A percentile compares a stretch with the other conserved stretches of the same genome.
These are phyloP conservation scores for Emergomyces pasteurianus DNA, from an alignment of 2,329 filamentous ascomycete species.

Conservation along the genomic window DNA sequence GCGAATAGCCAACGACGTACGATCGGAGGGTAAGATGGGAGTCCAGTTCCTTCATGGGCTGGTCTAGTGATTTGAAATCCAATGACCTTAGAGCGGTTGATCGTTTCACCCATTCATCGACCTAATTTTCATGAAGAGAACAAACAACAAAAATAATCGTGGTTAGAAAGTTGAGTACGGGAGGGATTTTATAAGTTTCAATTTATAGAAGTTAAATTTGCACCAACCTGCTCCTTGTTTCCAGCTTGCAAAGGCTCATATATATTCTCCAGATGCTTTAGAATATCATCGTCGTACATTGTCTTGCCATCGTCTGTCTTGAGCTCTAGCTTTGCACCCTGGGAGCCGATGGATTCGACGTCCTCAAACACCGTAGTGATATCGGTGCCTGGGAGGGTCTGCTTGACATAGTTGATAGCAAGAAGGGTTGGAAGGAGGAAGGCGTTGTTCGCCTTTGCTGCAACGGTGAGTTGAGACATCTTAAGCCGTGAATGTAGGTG, in stretches of 20 bases:
- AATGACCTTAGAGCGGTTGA: constrained; percentile 7
- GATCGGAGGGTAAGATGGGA: constrained; percentile 14
- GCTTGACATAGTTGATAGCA: constrained; percentile 10
- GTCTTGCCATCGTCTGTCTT: constrained; percentile 7
- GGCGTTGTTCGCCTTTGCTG: constrained; percentile 11
- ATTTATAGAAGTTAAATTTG: neutral
- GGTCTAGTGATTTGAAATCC: constrained; percentile 14
- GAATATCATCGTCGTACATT: constrained; percentile 11
- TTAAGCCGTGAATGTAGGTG: neutral
- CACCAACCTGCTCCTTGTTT: constrained; percentile 10
- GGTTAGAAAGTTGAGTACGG: neutral
- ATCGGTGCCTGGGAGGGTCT: constrained; percentile 5
- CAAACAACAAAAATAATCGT: neutral
- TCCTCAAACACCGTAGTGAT: constrained; percentile 10
- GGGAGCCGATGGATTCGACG: constrained; percentile 8
- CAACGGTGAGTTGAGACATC: constrained; percentile 11
- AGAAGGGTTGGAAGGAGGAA: constrained; percentile 10
- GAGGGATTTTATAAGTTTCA: neutral
- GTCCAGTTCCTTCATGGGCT: constrained; percentile 14
- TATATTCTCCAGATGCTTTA: constrained; percentile 9
- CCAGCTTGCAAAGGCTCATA: constrained; percentile 8
- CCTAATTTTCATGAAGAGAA: constrained; percentile 1
- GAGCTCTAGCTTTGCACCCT: constrained; percentile 10
- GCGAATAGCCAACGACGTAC: constrained; percentile 12
- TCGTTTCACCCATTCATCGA: constrained; percentile 13